Evolutionary conservation across 2,329 filamentous ascomycete genomes (phyloP).

Genomic region (Phoma sp.): DNA sequence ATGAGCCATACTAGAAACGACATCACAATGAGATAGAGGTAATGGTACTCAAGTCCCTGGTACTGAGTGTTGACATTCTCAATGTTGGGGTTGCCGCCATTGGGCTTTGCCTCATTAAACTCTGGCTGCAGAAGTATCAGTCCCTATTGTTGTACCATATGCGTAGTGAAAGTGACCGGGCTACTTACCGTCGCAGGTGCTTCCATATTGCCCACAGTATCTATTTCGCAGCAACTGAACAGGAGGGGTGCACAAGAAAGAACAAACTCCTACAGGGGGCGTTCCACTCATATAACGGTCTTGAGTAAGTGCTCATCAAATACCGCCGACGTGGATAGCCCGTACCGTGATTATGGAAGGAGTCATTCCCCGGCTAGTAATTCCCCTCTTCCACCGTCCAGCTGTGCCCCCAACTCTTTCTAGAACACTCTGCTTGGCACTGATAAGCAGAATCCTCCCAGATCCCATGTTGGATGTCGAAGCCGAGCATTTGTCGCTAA

Average conservation of each 20-base stretch:
- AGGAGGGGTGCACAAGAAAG: constrained; percentile 5
- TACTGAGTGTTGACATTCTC: constrained; percentile 66
- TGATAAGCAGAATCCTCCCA: constrained; percentile 33
- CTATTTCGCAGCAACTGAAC: constrained; percentile 3
- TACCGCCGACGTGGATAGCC: constrained; percentile 16
- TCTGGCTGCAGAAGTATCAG: constrained; percentile 40
- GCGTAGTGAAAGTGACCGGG: background rate
- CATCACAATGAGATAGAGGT: constrained; percentile 65
- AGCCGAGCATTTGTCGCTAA: constrained; percentile 18
- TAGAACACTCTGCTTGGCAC: constrained; percentile 34
- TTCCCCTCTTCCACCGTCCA: constrained; percentile 16
- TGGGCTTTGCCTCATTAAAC: constrained; percentile 52
- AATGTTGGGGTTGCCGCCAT: constrained; percentile 60
- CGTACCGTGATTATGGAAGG: constrained; percentile 12
- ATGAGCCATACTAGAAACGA: constrained; percentile 69
- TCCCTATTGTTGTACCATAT: background rate
- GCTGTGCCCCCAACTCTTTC: constrained; percentile 25
- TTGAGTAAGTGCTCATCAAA: background rate
- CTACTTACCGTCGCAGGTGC: constrained; percentile 26
- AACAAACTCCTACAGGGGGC: constrained; percentile 17
- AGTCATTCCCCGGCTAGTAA: constrained; percentile 15
- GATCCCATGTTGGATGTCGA: constrained; percentile 17
- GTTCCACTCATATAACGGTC: constrained; percentile 28
- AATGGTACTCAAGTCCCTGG: constrained; percentile 64
- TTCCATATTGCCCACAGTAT: constrained; percentile 15